Conservation (phyloP, 805 yeast genomes). For the Ogataea saltuana region DNA sequence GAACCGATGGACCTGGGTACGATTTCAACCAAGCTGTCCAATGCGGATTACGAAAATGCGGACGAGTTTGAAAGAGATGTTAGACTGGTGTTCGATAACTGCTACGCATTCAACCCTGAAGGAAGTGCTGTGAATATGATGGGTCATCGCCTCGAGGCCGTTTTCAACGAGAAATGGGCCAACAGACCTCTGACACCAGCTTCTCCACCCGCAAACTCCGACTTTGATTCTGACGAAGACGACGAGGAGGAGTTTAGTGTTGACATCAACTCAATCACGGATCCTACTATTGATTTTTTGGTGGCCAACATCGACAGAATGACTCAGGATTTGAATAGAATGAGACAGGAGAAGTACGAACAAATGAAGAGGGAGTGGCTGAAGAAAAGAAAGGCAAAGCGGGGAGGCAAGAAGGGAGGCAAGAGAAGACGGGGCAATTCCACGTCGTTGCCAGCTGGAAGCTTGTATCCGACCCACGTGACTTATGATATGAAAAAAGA, state of each 20-base stretch:
- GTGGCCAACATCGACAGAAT: conserved; percentile 85
- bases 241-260: conserved; percentile 53
- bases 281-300: conserved; percentile 86
- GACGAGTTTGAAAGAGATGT: conserved; percentile 86
- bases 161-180: conserved; percentile 85
- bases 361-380: conserved; percentile 64
- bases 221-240: conserved; percentile 43
- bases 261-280: conserved; percentile 65
- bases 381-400: conserved; percentile 47
- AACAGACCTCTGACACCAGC: conserved; percentile 74
- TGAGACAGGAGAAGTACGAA: conserved; percentile 76
- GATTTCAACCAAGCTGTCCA: conserved; percentile 72
- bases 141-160: conserved; percentile 89
- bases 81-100: conserved; percentile 79
- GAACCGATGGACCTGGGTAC: conserved; percentile 96
- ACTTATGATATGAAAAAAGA: conserved; percentile 97
- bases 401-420: conserved; percentile 37
- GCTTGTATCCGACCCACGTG: conserved; percentile 45
- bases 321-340: conserved; percentile 78
- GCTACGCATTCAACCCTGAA: conserved; percentile 91
- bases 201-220: conserved; percentile 52
- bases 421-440: conserved; percentile 26
- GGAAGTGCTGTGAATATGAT: conserved; percentile 95
- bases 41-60: conserved; percentile 85
- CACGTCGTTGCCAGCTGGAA: conserved; percentile 13